These are phyloP conservation scores for Eucalyptus leucophloia DNA, from an alignment of 345 rosid species.

Conservation along the genomic window DNA sequence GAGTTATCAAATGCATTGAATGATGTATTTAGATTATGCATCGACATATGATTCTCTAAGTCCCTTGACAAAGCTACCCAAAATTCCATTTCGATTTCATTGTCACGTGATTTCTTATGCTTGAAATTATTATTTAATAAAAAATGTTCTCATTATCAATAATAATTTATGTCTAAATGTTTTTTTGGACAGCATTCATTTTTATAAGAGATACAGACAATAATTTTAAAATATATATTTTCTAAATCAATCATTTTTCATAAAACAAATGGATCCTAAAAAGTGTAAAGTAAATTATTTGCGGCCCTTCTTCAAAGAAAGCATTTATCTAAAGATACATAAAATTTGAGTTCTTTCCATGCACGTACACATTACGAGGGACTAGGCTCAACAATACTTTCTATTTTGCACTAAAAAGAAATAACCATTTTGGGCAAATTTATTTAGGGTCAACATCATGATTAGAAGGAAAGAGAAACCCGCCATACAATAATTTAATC, in stretches of 20 bases:
- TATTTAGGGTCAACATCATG: not conserved
- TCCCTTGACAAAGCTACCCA: not conserved
- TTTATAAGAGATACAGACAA: rapidly evolving
- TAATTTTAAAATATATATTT: not conserved
- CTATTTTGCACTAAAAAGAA: not conserved
- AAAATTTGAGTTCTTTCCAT: too few relatives aligned
- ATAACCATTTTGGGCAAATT: not conserved
- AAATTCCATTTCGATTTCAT: not conserved
- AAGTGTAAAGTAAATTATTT: not conserved
- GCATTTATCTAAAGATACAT: not conserved
- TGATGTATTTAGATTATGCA: not conserved
- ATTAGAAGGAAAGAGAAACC: too few relatives aligned
- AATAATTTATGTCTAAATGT: not conserved
- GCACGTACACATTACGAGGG: not conserved
- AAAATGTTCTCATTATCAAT: not conserved
- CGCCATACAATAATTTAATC: not conserved
- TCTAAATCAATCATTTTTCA: not conserved
- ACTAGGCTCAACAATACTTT: not conserved
- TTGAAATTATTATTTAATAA: not conserved
- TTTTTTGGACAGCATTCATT: rapidly evolving
- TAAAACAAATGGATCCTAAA: not conserved
- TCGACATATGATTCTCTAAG: not conserved
- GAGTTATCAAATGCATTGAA: not conserved
- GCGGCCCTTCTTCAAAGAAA: not conserved
- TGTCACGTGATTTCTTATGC: not conserved